Evolutionary conservation across 148 eudicot genomes (phyloP).

Genomic region (Nepenthes mirabilis): DNA sequence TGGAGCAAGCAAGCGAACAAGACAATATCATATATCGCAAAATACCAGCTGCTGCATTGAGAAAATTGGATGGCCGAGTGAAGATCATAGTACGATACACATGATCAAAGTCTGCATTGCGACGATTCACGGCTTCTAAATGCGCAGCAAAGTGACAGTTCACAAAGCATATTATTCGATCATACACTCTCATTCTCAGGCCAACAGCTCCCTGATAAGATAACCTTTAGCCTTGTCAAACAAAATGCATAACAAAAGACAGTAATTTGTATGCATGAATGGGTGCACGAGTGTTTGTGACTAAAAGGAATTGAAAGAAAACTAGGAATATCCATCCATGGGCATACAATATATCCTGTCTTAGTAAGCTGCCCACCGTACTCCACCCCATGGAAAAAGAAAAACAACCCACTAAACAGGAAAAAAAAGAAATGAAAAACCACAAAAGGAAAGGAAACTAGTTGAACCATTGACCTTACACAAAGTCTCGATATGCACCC

Average conservation of each 20-base stretch:
- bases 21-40: constrained; percentile 37
- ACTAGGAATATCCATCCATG: neutral
- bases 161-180: constrained; percentile 79
- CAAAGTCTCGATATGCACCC: too few species aligned
- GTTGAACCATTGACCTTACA: too few species aligned
- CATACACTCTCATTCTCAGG: constrained; percentile 84
- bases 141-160: constrained; percentile 99
- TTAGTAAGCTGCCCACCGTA: too few species aligned
- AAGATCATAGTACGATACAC: constrained; percentile 80
- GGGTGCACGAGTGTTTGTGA: neutral
- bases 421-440: too few species aligned
- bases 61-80: constrained; percentile 42
- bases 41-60: constrained; percentile 63
- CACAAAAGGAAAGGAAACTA: too few species aligned
- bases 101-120: constrained; percentile 97
- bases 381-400: too few species aligned
- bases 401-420: too few species aligned
- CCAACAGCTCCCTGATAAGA: constrained; percentile 92
- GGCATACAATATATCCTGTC: too few species aligned
- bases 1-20: constrained; percentile 48
- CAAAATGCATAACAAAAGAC: constrained; percentile 1
- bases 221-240: constrained; percentile 19
- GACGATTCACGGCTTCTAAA: constrained; percentile 76
- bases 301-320: neutral
- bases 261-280: neutral